Percentiles rank a stretch among this genome's conserved stretches.
Conservation (phyloP, 495 filamentous ascomycete species). For the Tuber umbilicatum region DNA sequence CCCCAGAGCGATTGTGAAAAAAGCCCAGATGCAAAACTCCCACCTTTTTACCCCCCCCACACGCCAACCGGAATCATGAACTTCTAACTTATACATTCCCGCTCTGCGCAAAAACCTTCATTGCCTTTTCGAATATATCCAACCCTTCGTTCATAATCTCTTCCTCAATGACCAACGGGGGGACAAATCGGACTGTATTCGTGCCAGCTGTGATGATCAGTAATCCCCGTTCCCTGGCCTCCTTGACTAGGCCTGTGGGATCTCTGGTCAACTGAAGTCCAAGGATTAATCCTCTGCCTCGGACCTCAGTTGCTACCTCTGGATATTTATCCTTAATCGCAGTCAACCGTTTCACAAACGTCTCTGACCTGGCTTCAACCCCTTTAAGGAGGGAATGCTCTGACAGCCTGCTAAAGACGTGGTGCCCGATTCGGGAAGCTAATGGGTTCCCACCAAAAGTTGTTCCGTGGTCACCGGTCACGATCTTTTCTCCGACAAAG, state of each 20-base stretch:
- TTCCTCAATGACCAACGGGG: constrained; percentile 68
- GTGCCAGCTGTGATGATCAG: constrained; percentile 85
- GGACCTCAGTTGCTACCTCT: constrained; percentile 63
- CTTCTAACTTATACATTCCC: neutral
- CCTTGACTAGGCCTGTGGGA: constrained; percentile 65
- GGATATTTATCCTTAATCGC: constrained; percentile 61
- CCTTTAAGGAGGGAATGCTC: constrained; percentile 56
- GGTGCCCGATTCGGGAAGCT: constrained; percentile 72
- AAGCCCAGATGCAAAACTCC: neutral
- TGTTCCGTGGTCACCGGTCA: constrained; percentile 89
- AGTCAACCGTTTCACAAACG: constrained; percentile 61
- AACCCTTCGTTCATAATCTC: constrained; percentile 70
- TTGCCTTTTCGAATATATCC: constrained; percentile 67
- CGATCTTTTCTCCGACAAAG: constrained; percentile 71
- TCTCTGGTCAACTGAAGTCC: constrained; percentile 72
- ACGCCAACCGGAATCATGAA: neutral
- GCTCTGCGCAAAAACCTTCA: constrained; percentile 45
- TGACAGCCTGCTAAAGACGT: constrained; percentile 69
- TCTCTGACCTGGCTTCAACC: constrained; percentile 58
- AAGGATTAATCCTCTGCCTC: constrained; percentile 76
- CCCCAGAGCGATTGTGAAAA: neutral
- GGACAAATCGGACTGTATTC: constrained; percentile 82
- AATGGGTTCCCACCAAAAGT: constrained; percentile 96
- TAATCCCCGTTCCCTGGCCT: constrained; percentile 79
- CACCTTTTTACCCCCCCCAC: neutral